Evolutionary conservation across 129 eudicot genomes (phyloP), one percentile per base, ranked within the genome.

Genomic region (Deinandra increscens): DNA sequence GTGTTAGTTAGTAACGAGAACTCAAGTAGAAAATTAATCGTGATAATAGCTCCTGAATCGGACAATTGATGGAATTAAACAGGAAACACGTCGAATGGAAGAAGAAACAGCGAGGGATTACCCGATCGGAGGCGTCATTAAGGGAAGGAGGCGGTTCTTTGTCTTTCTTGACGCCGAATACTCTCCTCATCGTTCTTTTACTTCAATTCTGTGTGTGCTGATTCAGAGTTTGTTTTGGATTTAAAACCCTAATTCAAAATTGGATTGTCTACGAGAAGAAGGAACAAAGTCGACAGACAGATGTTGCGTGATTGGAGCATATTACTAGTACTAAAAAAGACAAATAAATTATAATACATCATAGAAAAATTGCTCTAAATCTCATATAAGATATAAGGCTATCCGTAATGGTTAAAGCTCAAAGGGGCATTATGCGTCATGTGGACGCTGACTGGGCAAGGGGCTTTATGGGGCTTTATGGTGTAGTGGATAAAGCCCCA

Each of bases 81-180:
- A 71, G 3, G 18, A 50, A 37, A 36, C 4, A 69, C 26, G 37
- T 7, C 20, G 56, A 45, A n/a, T 23, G 17, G 23, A 49, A 43
- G n/a, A 34, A 33, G n/a, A 54, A 53, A 62, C 26, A 29, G 2
- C 33, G 36, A 20, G 13, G 17, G 7, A 51, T 18, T 72, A 90
- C 95, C 84, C 95, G 91, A 82, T 90, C 90, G 50, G 95, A 79
- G 39, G 95, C 87, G 63, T 87, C 95, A 39, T 80, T 77, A 54
- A 87, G 66, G 15, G 97, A 85, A 2, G 97, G 92, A 64, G 97
- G 97, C 4, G 97, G 97, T 55, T 88, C 96, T 61, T 85, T 91
- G 15, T 88, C 85, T 72, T 88, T 91, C 90, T 83, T 88, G 60
- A 69, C 90, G 9, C 97, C 96, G 66, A 91, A 91, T 8, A 91